phyloP scores from a whole-genome alignment of 148 eudicot genomes.

The Chenopodium quinoa region DNA sequence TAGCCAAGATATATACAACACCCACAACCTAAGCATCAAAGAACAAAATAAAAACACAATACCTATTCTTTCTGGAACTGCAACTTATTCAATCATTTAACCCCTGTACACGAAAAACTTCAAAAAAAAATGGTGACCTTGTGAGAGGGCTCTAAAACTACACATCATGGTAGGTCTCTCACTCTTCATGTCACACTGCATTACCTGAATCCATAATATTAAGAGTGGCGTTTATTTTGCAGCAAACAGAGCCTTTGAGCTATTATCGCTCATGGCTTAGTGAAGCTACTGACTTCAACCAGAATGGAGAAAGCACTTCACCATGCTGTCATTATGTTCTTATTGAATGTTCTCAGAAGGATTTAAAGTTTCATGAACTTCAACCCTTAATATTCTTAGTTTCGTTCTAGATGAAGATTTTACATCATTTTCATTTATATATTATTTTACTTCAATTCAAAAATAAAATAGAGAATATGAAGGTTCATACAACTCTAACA shows the following conservation, averaged over 20 bases:
- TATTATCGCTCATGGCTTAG: too few species aligned
- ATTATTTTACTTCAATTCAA: background rate
- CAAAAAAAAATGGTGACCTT: too few species aligned
- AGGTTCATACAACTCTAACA: background rate
- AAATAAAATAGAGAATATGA: background rate
- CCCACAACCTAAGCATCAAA: background rate
- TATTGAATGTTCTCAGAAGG: background rate
- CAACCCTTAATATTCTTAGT: background rate
- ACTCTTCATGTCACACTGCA: too few species aligned
- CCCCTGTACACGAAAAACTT: too few species aligned
- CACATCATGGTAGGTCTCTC: too few species aligned
- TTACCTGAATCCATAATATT: too few species aligned
- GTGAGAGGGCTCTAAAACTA: background rate
- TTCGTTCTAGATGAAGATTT: background rate
- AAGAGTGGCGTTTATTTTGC: too few species aligned
- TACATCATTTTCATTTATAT: background rate
- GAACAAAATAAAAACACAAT: too few species aligned
- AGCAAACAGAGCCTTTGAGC: too few species aligned
- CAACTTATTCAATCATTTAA: background rate
- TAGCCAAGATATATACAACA: background rate
- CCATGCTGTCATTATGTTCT: background rate
- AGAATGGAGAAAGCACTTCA: too few species aligned
- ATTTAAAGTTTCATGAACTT: background rate
- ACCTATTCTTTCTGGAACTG: background rate
- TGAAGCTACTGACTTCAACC: too few species aligned